Base-by-base conservation (phyloP, 768 basidiomycete genomes). In the Leccinum ochraceum region DNA sequence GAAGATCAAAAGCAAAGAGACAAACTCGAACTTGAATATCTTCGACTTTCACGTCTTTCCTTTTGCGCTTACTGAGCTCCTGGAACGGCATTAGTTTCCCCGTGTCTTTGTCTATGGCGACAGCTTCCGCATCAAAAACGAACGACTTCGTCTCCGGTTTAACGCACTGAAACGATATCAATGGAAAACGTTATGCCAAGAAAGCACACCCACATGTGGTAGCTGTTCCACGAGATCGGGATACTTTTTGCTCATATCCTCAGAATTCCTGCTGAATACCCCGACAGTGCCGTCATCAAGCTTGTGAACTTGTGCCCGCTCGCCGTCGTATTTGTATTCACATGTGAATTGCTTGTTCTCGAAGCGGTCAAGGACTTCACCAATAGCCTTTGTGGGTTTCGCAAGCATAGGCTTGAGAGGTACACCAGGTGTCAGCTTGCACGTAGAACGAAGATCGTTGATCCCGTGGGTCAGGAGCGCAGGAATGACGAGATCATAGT, bases 321-420 rank as follows among this genome's bases (percentile, higher is more conserved):
- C 97, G 7, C 97, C 97, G 64, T 99, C 97, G 66, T 99, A 99
- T 75, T 99, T 99, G 77, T 99, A 99, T 78, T 99, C 97, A 76
- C 95, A 98, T 9, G 97, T 98, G 72, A 99, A 98, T 57, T 82
- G 84, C 75, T 95, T 95, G 69, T 87, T 88, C 75, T 99, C 97
- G 69, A 98, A 99, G 59, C 95, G 81, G 76, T 99, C 96, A 22
- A 99, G 83, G 20, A 99, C 96, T 76, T 98, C 96, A 14, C 93
- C 89, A 65, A 99, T 98, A 3, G 97, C 97, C 75, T 99, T 99
- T 0, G 96, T 98, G 9, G 97, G 97, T 75, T 98, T 99, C 16
- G 97, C 97, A 55, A 99, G 80, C 97, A 99, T 99, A 14, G 97
- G 97, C 69, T 99, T 99, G 37, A 99, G 80, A 1, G 97, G 97